Evolutionary conservation across 371 early-diverging fungal species (phyloP).

Genomic region (Phascolomyces articulosus): DNA sequence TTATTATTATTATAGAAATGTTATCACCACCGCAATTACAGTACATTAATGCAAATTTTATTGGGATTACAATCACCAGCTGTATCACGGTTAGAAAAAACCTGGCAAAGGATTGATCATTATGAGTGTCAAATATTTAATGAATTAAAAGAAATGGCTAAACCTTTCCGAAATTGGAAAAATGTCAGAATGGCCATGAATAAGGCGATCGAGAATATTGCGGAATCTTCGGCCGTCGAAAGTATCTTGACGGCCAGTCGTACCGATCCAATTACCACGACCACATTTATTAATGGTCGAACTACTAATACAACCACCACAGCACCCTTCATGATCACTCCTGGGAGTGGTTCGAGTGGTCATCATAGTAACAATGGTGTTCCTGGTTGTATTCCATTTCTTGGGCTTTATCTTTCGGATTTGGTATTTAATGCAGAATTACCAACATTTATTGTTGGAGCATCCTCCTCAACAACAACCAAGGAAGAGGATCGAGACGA

Average conservation of each 20-base stretch:
- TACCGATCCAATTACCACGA: slow-evolving; percentile 13
- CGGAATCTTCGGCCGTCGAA: slow-evolving; percentile 50
- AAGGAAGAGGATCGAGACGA: slow-evolving; percentile 16
- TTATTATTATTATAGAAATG: slow-evolving; percentile 45
- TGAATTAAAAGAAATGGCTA: slow-evolving; percentile 57
- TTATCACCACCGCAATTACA: slow-evolving; percentile 62
- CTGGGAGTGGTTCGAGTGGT: no score
- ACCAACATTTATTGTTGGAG: slow-evolving; percentile 52
- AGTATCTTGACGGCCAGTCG: slow-evolving; percentile 34
- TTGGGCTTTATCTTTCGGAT: slow-evolving; percentile 69
- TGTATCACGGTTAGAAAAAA: slow-evolving; percentile 50
- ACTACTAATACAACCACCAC: no score
- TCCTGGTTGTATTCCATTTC: slow-evolving; percentile 60
- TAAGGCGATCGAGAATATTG: slow-evolving; percentile 43
- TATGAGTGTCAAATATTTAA: slow-evolving; percentile 52
- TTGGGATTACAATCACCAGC: slow-evolving; percentile 59
- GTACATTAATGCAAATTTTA: slow-evolving; percentile 61
- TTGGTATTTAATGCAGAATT: slow-evolving; percentile 66
- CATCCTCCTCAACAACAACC: neutral
- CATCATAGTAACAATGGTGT: no score
- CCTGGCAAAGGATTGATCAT: slow-evolving; percentile 56
- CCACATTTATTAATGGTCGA: neutral
- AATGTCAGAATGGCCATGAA: slow-evolving; percentile 59
- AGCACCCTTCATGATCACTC: no score
- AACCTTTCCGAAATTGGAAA: slow-evolving; percentile 64